Base-by-base conservation (phyloP, 176 grass and related monocot genomes). In the Oryza brachyantha region DNA sequence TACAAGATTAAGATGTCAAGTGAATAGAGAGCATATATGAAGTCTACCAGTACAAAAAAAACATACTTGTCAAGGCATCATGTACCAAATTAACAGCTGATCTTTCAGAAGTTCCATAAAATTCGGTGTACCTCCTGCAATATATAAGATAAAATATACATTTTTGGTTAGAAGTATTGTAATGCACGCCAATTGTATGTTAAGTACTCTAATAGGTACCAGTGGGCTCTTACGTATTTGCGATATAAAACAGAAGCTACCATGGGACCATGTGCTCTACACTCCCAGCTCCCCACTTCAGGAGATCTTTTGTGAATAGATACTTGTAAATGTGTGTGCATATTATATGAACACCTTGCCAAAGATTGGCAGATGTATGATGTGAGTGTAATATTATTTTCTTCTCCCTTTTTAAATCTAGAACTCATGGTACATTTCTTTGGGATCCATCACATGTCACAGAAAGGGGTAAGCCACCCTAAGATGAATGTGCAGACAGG, bases 11-110 rank as follows among this genome's bases (percentile, higher is more conserved):
- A 68, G 27, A 64, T 63, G 55, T 81, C 13, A 79, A 85, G 66
- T 75, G 38, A 57, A 3, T 5, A 57, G 46, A 52, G n/a, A 24
- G 10, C 8, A 57, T 57, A 1, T 22, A 24, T 57, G 52, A 57
- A 24, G n/a, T 54, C 50, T 54, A 57, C 5, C 8, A 24, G 52
- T 0, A 54, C 45, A 76, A 41, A 52, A 74, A 74, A 62, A 74
- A 80, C 90, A 64, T 99, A 99, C 96, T 93, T 87, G 77, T 95
- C 61, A 99, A 93, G 29, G 96, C 96, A 89, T 99, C 96, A 76
- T 95, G 96, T 72, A 89, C 96, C 85, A 99, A 84, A 91, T 91
- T 86, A 82, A 93, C 39, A 69, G 92, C 90, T 52, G 90, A 90
- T 88, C 75, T 87, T 82, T 91, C 96, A 75, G 92, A 94, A 63